Evolutionary conservation across 805 yeast genomes (phyloP).

Genomic region (Barnettozyma populi): DNA sequence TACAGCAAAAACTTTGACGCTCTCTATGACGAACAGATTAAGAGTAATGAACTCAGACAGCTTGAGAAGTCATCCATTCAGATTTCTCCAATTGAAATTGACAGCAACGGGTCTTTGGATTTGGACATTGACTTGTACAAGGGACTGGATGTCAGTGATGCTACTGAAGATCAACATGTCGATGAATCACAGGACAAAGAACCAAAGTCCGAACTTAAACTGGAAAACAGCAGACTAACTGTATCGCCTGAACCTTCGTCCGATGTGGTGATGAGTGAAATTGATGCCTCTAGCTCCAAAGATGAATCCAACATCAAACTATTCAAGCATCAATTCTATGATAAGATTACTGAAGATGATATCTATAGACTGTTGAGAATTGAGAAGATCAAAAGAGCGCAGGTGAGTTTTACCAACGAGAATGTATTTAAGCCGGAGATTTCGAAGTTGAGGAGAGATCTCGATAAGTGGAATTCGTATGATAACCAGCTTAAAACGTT

Average conservation of each 20-base stretch:
- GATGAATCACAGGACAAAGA: not conserved
- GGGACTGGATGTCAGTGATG: not conserved
- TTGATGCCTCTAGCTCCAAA: not conserved
- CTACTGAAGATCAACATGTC: not conserved
- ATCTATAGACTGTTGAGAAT: constrained; percentile 13
- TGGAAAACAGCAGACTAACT: not conserved
- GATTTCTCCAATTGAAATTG: constrained; percentile 14
- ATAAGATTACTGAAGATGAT: constrained; percentile 15
- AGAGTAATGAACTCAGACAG: constrained; percentile 8
- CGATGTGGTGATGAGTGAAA: not conserved
- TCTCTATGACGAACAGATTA: constrained; percentile 13
- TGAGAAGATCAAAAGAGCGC: constrained; percentile 19
- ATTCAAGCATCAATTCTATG: constrained; percentile 1
- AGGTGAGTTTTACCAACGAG: constrained; percentile 16
- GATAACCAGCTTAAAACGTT: constrained; percentile 22
- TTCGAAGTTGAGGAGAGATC: constrained; percentile 9
- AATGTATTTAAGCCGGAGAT: constrained; percentile 17
- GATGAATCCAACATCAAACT: not conserved
- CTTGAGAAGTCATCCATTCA: constrained; percentile 14
- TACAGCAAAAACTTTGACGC: constrained; percentile 14
- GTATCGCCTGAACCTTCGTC: not conserved
- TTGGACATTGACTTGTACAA: constrained; percentile 4
- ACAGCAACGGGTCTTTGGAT: constrained; percentile 7
- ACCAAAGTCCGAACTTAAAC: not conserved
- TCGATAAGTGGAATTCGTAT: constrained; percentile 19